Percentiles rank a stretch among this genome's conserved stretches.
Conservation (phyloP, 2,329 filamentous ascomycete genomes). For the Botrytis fabae region DNA sequence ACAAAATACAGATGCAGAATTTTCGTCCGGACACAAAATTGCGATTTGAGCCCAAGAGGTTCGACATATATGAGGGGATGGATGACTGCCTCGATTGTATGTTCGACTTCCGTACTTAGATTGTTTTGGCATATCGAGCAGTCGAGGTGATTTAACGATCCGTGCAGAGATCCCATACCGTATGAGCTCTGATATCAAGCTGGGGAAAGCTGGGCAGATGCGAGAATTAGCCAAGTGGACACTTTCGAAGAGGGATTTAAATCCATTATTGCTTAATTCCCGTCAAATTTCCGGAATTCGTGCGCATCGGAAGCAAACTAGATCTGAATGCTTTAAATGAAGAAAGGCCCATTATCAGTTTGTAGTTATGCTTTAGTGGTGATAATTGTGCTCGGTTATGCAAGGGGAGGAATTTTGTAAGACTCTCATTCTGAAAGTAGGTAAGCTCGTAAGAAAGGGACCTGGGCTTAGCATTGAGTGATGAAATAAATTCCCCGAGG, state of each 20-base stretch:
- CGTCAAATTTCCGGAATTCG: neutral
- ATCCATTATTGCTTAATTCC: neutral
- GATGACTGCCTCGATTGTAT: neutral
- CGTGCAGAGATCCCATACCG: neutral
- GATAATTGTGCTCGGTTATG: neutral
- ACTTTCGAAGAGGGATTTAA: neutral
- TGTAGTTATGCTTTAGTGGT: neutral
- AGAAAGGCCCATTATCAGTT: neutral
- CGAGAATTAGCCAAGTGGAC: neutral
- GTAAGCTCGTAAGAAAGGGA: neutral
- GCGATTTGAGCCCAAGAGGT: too few species aligned
- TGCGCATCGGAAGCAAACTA: neutral
- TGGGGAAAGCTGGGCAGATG: neutral
- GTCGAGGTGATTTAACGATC: neutral
- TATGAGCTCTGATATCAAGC: neutral
- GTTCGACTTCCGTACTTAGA: neutral
- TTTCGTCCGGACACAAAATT: neutral
- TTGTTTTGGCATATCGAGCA: neutral
- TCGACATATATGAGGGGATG: neutral
- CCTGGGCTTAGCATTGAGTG: neutral
- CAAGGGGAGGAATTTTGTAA: neutral
- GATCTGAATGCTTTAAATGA: neutral
- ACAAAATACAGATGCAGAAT: neutral
- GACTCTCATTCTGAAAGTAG: neutral
- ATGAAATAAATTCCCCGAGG: neutral